Conservation (phyloP, 2,329 filamentous ascomycete genomes). For the Pleomassaria siparia region DNA sequence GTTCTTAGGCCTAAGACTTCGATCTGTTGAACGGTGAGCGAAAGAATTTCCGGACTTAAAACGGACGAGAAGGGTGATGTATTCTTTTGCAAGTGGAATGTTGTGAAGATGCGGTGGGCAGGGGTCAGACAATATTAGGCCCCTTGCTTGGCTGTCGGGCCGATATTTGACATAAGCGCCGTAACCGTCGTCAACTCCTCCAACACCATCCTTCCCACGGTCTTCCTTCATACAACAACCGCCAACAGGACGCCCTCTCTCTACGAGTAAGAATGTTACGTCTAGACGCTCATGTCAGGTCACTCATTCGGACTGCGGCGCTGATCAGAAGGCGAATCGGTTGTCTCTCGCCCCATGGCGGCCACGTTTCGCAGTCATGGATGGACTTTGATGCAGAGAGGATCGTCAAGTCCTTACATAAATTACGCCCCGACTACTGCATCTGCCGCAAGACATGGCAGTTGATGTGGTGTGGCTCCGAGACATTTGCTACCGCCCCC, state of each 20-base stretch:
- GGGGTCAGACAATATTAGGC: background rate
- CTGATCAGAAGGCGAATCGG: background rate
- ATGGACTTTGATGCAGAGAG: background rate
- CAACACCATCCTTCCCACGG: background rate
- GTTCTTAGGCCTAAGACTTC: no score
- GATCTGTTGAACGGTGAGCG: no score
- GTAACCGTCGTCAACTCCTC: background rate
- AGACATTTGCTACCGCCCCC: slow-evolving; percentile 4
- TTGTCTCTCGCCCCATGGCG: background rate
- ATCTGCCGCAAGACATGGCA: background rate
- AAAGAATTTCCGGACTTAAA: background rate
- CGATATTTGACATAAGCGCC: background rate
- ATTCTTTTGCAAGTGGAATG: no score
- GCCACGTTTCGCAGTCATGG: slow-evolving; percentile 1
- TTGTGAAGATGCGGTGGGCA: background rate
- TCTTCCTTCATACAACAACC: background rate
- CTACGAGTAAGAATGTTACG: background rate
- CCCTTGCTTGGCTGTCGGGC: background rate
- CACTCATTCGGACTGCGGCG: background rate
- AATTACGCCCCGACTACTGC: background rate
- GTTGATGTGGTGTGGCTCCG: background rate
- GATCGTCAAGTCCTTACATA: background rate
- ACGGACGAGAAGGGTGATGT: background rate
- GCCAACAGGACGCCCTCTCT: background rate
- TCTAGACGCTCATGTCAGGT: background rate